A percentile compares a stretch with the other conserved stretches of the same genome.
phyloP scores from a whole-genome alignment of 208 protist species.

The Lotmaria passim region DNA sequence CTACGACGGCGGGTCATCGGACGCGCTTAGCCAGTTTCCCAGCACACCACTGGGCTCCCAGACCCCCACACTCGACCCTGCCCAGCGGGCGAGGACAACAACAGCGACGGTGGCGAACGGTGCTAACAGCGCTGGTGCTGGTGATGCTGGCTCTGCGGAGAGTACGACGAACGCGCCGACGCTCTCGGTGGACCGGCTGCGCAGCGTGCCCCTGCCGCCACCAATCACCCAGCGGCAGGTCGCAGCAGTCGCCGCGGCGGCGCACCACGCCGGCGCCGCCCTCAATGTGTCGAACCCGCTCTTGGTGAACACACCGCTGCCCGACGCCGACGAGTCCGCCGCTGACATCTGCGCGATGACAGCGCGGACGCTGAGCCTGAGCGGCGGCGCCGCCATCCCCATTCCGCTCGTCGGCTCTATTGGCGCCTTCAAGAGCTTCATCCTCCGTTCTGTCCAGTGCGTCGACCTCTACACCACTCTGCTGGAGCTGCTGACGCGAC shows the following conservation, averaged over 20 bases:
- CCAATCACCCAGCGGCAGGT: slow-evolving; percentile 17
- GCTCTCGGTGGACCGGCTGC: slow-evolving; percentile 4
- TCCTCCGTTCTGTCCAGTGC: slow-evolving; percentile 47
- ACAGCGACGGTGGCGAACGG: background rate
- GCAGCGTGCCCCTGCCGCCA: slow-evolving; percentile 12
- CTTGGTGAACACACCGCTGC: background rate
- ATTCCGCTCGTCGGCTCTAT: background rate
- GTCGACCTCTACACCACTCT: slow-evolving; percentile 46
- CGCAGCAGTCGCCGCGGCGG: slow-evolving; percentile 8
- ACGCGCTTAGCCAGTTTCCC: background rate
- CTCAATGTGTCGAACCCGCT: slow-evolving; percentile 13
- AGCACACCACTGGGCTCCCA: background rate
- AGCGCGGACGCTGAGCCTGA: background rate
- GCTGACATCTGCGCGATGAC: background rate
- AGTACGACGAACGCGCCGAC: background rate
- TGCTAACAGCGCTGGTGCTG: background rate
- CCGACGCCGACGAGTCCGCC: background rate
- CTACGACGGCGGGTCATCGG: background rate
- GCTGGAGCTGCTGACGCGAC: slow-evolving; percentile 43
- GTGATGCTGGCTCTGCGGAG: background rate
- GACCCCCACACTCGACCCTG: background rate
- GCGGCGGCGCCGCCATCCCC: background rate
- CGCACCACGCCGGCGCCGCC: background rate
- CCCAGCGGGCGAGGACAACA: background rate
- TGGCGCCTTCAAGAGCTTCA: slow-evolving; percentile 20